phyloP scores from a whole-genome alignment of 192 early-diverging fungal species.

The Entrophospora sp. region DNA sequence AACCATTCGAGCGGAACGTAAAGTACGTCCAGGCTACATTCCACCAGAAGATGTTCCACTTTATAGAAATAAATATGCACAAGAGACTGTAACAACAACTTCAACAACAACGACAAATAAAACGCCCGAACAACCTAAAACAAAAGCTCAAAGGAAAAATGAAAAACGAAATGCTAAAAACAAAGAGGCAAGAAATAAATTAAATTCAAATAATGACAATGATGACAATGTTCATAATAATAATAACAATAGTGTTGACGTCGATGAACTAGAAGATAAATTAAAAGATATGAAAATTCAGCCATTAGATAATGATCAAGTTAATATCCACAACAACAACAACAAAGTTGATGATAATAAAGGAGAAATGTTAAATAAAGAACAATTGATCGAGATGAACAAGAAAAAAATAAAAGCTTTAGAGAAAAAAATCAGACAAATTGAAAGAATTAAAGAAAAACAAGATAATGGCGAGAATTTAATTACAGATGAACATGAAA shows the following conservation, averaged over 20 bases:
- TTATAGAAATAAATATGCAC: conserved; percentile 51
- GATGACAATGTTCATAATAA: not conserved
- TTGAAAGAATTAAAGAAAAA: conserved; percentile 50
- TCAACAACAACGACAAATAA: no score
- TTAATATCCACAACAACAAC: not conserved
- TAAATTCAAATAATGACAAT: no score
- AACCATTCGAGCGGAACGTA: conserved; percentile 56
- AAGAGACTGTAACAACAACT: conserved; percentile 23
- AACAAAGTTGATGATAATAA: conserved; percentile 4
- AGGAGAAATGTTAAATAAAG: conserved; percentile 18
- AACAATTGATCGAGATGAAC: not conserved
- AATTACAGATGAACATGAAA: conserved; percentile 51
- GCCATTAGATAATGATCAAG: not conserved
- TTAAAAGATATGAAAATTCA: no score
- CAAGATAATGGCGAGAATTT: conserved; percentile 36
- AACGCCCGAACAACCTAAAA: conserved; percentile 21
- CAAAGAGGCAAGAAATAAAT: conserved; percentile 22
- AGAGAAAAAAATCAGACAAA: conserved; percentile 63
- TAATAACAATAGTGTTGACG: not conserved
- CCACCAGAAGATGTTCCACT: conserved; percentile 54
- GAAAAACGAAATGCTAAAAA: conserved; percentile 38
- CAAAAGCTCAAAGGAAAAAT: conserved; percentile 42
- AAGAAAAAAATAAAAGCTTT: conserved; percentile 49
- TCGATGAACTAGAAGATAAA: not conserved
- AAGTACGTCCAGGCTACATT: conserved; percentile 59